phyloP scores from a whole-genome alignment of 768 basidiomycete genomes.

The Omphalotus guepiniiformis region DNA sequence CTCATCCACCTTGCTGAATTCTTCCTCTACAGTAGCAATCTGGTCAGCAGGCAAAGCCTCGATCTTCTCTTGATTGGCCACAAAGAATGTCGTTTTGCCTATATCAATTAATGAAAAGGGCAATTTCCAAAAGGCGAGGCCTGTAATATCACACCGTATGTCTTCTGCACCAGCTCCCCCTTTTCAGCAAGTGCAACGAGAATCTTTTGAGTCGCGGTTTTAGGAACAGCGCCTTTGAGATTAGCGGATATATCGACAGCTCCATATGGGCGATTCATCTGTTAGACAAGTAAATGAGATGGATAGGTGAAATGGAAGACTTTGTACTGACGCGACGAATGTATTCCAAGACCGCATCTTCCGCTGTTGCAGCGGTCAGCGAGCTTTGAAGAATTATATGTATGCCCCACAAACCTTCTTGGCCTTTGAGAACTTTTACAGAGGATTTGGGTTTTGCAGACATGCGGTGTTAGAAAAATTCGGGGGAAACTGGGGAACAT shows the following conservation, averaged over 20 bases:
- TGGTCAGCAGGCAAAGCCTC: conserved; percentile 60
- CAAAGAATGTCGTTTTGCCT: conserved; percentile 88
- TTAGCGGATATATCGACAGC: conserved; percentile 91
- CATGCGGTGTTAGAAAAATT: conserved; percentile 24
- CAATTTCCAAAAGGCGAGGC: too few species aligned
- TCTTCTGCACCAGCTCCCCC: conserved; percentile 76
- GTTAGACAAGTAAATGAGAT: not conserved
- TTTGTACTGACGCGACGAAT: conserved; percentile 56
- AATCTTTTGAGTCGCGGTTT: conserved; percentile 82
- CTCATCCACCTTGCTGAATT: conserved; percentile 55
- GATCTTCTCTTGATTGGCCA: conserved; percentile 74
- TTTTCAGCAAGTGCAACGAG: conserved; percentile 79
- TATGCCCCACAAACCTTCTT: conserved; percentile 68
- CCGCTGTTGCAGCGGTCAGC: conserved; percentile 38
- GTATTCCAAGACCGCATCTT: conserved; percentile 74
- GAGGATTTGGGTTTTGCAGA: conserved; percentile 54
- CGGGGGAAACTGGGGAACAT: too few species aligned
- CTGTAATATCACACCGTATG: conserved; percentile 57
- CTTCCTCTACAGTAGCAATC: conserved; percentile 54
- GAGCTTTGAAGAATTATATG: too few species aligned
- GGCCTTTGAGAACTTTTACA: conserved; percentile 65
- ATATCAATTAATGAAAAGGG: conserved; percentile 9
- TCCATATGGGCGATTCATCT: conserved; percentile 37
- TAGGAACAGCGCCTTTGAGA: conserved; percentile 84
- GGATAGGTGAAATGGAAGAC: not conserved